phyloP scores from a whole-genome alignment of 257 asterid genomes.

The Solanum raphanifolium region DNA sequence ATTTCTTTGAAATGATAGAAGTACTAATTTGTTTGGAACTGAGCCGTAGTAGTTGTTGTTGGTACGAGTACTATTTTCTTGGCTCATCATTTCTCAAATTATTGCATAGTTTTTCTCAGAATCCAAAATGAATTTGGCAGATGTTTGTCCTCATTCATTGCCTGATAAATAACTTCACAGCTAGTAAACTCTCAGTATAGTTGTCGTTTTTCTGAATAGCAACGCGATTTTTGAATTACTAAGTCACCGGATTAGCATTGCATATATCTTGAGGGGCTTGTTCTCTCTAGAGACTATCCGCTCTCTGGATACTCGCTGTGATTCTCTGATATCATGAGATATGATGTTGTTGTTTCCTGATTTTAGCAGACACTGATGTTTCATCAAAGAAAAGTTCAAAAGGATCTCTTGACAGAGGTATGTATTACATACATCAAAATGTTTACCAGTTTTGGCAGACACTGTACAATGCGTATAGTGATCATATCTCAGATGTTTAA shows the following conservation, averaged over 20 bases:
- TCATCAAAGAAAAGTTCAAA: background rate
- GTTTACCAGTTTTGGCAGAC: background rate
- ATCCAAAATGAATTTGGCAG: background rate
- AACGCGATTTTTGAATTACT: background rate
- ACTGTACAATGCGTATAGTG: too few species aligned
- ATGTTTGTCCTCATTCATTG: background rate
- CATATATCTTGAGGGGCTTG: background rate
- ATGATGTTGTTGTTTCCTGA: background rate
- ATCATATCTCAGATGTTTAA: background rate
- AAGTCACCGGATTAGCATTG: background rate
- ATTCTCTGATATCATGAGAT: background rate
- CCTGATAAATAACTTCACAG: background rate
- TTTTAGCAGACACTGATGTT: background rate
- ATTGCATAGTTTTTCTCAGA: background rate
- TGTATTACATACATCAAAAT: background rate
- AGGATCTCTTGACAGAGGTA: constrained; percentile 51
- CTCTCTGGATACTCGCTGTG: background rate
- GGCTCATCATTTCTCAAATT: background rate
- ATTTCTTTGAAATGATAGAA: background rate
- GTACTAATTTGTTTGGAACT: background rate
- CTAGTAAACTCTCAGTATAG: background rate
- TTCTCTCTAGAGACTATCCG: background rate
- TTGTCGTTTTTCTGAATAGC: background rate
- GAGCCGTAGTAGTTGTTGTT: background rate
- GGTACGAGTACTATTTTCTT: background rate